Evolutionary conservation across 2,329 filamentous ascomycete species (phyloP).

Genomic region (Magnaporthiopsis poae): DNA sequence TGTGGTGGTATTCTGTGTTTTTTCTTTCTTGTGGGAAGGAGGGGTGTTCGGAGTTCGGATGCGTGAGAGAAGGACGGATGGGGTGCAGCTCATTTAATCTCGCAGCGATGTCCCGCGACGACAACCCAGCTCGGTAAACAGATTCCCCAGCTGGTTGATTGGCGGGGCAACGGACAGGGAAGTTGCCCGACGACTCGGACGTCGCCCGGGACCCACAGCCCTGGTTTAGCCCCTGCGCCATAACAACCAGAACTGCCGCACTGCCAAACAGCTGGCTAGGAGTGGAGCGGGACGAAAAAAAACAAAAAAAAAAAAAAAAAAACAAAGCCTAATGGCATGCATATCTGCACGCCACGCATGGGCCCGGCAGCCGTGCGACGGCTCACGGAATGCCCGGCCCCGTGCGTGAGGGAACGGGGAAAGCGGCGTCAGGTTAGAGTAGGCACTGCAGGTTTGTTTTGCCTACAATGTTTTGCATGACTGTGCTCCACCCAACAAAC

Average conservation of each 20-base stretch:
- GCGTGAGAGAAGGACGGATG: not conserved
- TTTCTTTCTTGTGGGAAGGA: not conserved
- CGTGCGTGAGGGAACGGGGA: not conserved
- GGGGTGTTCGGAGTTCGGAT: not conserved
- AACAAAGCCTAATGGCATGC: not conserved
- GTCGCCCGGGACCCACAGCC: not conserved
- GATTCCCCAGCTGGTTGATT: constrained; percentile 16
- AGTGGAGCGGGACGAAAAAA: not conserved
- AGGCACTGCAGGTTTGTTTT: not conserved
- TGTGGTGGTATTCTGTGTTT: too few species aligned
- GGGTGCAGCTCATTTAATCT: not conserved
- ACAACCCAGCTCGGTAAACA: constrained; percentile 14
- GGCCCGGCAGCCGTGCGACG: not conserved
- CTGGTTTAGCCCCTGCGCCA: not conserved
- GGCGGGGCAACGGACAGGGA: constrained; percentile 17
- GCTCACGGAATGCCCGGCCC: not conserved
- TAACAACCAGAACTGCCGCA: not conserved
- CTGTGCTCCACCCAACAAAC: not conserved
- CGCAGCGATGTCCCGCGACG: not conserved
- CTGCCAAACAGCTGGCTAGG: not conserved
- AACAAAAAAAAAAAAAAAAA: not conserved
- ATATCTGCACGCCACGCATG: not conserved
- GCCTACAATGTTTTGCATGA: not conserved
- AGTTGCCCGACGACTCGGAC: not conserved
- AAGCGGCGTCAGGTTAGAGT: not conserved